phyloP scores from a whole-genome alignment of 495 filamentous ascomycete species.

The Margaritispora aquatica region DNA sequence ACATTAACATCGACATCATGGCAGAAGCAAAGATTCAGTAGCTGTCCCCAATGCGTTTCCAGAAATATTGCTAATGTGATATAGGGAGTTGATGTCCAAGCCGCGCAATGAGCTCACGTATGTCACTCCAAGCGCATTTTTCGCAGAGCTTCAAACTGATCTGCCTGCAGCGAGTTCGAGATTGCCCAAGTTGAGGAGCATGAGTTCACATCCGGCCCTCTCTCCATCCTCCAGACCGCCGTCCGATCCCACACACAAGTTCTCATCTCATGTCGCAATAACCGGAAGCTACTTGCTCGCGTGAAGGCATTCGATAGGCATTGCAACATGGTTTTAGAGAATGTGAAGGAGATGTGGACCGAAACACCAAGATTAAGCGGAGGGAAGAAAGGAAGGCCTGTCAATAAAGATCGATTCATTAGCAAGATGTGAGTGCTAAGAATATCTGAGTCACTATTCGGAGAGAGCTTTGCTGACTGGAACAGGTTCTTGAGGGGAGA shows the following conservation, averaged over 20 bases:
- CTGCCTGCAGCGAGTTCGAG: constrained; percentile 68
- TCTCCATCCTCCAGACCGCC: constrained; percentile 90
- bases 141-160: constrained; percentile 9
- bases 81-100: constrained; percentile 74
- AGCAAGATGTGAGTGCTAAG: constrained; percentile 80
- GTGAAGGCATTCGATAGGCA: constrained; percentile 91
- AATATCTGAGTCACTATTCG: not conserved
- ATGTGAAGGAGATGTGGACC: constrained; percentile 99
- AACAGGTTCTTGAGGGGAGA: constrained; percentile 88
- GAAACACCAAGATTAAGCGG: constrained; percentile 72
- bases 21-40: constrained; percentile 75
- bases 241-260: constrained; percentile 84
- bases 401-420: constrained; percentile 98
- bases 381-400: constrained; percentile 80
- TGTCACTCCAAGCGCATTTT: constrained; percentile 29
- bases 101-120: constrained; percentile 77
- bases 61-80: constrained; percentile 8
- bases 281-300: constrained; percentile 74
- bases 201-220: constrained; percentile 79
- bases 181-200: constrained; percentile 82
- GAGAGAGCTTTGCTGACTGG: constrained; percentile 3
- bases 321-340: constrained; percentile 97
- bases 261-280: constrained; percentile 83
- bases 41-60: constrained; percentile 27
- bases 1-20: constrained; percentile 43